Percentiles rank a stretch among this genome's conserved stretches.
Evolutionary conservation across 1,139 yeast species (phyloP).

Genomic region (Hyphopichia pseudoburtonii): DNA sequence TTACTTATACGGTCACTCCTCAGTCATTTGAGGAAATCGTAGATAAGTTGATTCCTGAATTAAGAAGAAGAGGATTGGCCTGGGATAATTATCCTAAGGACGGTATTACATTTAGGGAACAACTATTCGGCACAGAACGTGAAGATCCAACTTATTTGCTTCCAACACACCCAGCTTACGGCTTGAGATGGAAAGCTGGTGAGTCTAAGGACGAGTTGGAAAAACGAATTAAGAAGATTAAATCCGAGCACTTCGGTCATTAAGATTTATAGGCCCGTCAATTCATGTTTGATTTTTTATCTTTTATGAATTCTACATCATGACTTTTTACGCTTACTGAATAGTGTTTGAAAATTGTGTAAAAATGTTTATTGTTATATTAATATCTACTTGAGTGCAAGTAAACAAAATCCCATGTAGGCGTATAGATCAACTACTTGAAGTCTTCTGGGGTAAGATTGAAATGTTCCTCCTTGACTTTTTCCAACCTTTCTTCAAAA

Average conservation of each 20-base stretch:
- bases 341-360: too few species aligned
- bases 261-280: background rate
- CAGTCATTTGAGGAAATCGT: slow-evolving; percentile 28
- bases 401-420: too few species aligned
- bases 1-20: slow-evolving; percentile 28
- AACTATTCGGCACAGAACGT: slow-evolving; percentile 23
- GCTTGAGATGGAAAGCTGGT: slow-evolving; percentile 41
- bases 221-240: slow-evolving; percentile 7
- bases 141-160: slow-evolving; percentile 20
- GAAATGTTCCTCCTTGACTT: slow-evolving; percentile 1
- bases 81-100: slow-evolving; percentile 30
- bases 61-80: slow-evolving; percentile 23
- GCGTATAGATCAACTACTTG: background rate
- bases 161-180: slow-evolving; percentile 37
- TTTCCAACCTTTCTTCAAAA: slow-evolving; percentile 22
- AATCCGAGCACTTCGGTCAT: background rate
- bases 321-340: too few species aligned
- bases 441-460: background rate
- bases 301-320: too few species aligned
- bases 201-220: slow-evolving; percentile 40
- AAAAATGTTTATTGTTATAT: too few species aligned
- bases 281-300: too few species aligned
- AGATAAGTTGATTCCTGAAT: slow-evolving; percentile 25
- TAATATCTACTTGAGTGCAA: too few species aligned
- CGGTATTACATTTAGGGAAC: slow-evolving; percentile 24